Evolutionary conservation across 2,329 filamentous ascomycete genomes (phyloP), one percentile per base, ranked within the genome.

Genomic region (Claviceps monticola): DNA sequence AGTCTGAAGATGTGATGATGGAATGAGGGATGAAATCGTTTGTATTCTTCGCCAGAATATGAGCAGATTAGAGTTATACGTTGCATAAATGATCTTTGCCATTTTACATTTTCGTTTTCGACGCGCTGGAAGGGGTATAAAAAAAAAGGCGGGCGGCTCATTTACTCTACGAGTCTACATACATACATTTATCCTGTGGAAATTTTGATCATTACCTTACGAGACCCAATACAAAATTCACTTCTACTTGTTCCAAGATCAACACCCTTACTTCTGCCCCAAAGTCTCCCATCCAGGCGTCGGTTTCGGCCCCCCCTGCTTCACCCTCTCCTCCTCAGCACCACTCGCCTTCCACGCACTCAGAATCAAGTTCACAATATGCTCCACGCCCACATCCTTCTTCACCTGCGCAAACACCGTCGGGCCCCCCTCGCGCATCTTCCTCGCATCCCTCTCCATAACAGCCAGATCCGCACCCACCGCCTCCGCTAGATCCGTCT

Each of bases 351-450:
- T 91, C 93, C 93, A 97, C 5, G 90, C 90, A 64, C 88, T 95
- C 61, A 93, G 60, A 49, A 98, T 87, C 69, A 97, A 68, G 58
- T 87, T 86, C 16, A 95, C 80, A 63, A 97, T 95, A 65, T 93
- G 84, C 55, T 89, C 79, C 7, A 97, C 81, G 1, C 82, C 88
- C 55, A 89, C 84, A 2, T 83, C 82, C 69, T 89, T 84, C 80
- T 97, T 98, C n/a, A 98, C 90, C 71, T 95, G 88, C 0, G 90
- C 91, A 65, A 97, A 96, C 3, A 98, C 86, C 0, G 91, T 96
- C 5, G 93, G 93, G 0, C 93, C 93, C 2, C 89, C 91, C 68
- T 97, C 91, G 49, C 93, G 78, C 80, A 98, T 98, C 76, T 90
- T 91, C 60, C 88, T 77, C 14, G 90, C 86, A 70, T 97, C 93